Base-by-base conservation (phyloP, 2,329 filamentous ascomycete genomes). In the Ceratocystis harringtonii region DNA sequence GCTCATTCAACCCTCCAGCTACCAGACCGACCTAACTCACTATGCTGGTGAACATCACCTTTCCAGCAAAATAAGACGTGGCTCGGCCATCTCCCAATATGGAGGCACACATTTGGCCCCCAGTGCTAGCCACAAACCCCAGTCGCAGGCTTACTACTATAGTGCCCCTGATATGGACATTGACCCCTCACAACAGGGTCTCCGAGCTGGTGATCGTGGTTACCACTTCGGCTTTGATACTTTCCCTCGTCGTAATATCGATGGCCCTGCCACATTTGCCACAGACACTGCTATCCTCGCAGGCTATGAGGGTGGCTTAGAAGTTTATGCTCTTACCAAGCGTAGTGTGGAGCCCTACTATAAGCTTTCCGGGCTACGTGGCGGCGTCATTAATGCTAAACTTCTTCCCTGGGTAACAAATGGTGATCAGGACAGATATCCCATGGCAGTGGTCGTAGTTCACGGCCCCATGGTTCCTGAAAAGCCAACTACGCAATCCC, bases 221-320 rank as follows among this genome's bases (percentile, higher is more conserved):
- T 90, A 88, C 70, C 89, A 87, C 72, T 94, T 90, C 72, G 86
- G 87, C 5, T 91, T 95, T 70, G 92, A 96, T 73, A 84, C 80
- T 1, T 78, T 95, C 55, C 79, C 81, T 1, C 65, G 36, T 2
- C 73, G 76, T n/a, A 32, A 57, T 17, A 52, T 10, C 4, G 73
- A 74, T 50, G 70, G 71, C 5, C 73, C 76, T 64, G 72, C 73
- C 64, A 69, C 70, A 17, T 71, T 75, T 65, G 76, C 77, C 43
- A 76, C 76, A 64, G 81, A 88, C 71, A 86, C 87, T 73, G 84
- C 89, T 30, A 78, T 91, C 57, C 75, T 96, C 3, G 82, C 90
- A 7, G 92, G 92, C 1, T 90, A 86, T 69, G 88, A 95, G 72
- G 89, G 90, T 52, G 86, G 86, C 0, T 72, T 96, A 62, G 87